A percentile compares a stretch with the other conserved stretches of the same genome.
Conservation (phyloP, 2,329 filamentous ascomycete genomes). For the Hymenoscyphus albidus region DNA sequence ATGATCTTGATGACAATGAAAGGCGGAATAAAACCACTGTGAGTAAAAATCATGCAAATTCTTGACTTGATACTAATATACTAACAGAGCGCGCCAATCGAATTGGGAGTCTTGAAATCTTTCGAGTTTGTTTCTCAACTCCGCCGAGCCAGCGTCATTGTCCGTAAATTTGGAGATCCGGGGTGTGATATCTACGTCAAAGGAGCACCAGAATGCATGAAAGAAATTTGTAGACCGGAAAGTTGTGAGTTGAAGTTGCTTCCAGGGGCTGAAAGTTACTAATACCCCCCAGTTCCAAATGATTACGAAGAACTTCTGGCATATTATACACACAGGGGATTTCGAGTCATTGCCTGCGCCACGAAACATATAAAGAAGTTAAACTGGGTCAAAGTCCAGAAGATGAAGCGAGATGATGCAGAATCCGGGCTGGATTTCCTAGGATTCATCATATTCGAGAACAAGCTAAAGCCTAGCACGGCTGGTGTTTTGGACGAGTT, state of each 20-base stretch:
- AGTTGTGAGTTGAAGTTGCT: slow-evolving; percentile 55
- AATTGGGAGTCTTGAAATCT: slow-evolving; percentile 83
- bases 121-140: slow-evolving; percentile 96
- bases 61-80: not conserved
- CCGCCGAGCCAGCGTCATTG: slow-evolving; percentile 86
- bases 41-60: slow-evolving; percentile 8
- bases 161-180: slow-evolving; percentile 79
- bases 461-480: slow-evolving; percentile 91
- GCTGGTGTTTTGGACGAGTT: slow-evolving; percentile 78
- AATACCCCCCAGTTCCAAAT: slow-evolving; percentile 56
- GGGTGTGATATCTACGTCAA: slow-evolving; percentile 91
- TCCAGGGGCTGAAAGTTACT: not conserved
- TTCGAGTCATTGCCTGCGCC: slow-evolving; percentile 92
- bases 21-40: slow-evolving; percentile 31
- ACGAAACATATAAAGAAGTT: slow-evolving; percentile 83
- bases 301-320: slow-evolving; percentile 88
- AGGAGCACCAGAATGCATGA: slow-evolving; percentile 94
- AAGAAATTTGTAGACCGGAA: slow-evolving; percentile 80
- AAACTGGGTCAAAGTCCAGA: slow-evolving; percentile 91
- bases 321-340: slow-evolving; percentile 92
- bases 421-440: slow-evolving; percentile 82
- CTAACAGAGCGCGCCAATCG: slow-evolving; percentile 53
- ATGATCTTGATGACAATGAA: slow-evolving; percentile 49
- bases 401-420: slow-evolving; percentile 82
- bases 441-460: slow-evolving; percentile 98